phyloP scores from a whole-genome alignment of 495 filamentous ascomycete species.

The Staphylotrichum tortipilum region DNA sequence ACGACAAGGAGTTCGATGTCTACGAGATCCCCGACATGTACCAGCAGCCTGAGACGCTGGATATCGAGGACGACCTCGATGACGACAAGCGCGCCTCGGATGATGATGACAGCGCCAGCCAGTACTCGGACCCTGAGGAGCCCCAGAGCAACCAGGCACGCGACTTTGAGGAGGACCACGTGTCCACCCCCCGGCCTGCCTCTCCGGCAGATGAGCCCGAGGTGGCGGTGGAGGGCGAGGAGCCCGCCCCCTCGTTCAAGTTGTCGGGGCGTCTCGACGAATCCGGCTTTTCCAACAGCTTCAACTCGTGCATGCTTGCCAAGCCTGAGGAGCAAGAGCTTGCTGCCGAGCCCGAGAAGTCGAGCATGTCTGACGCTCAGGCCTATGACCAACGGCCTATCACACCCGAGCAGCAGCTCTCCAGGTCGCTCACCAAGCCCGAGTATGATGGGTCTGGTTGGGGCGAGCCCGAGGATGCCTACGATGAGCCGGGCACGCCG shows the following conservation, averaged over 20 bases:
- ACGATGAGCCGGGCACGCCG: constrained; percentile 66
- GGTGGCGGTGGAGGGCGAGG: not conserved
- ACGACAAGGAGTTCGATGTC: constrained; percentile 54
- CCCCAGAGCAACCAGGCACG: not conserved
- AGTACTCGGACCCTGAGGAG: constrained; percentile 19
- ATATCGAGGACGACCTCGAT: constrained; percentile 32
- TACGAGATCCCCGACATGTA: constrained; percentile 65
- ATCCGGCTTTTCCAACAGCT: constrained; percentile 30
- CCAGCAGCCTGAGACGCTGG: constrained; percentile 28
- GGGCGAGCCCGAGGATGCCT: constrained; percentile 44
- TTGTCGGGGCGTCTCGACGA: constrained; percentile 17
- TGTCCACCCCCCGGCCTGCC: constrained; percentile 39
- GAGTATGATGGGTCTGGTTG: constrained; percentile 50
- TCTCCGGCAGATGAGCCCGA: constrained; percentile 27
- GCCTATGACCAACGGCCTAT: constrained; percentile 48
- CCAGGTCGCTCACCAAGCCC: constrained; percentile 36
- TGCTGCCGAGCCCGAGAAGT: constrained; percentile 25
- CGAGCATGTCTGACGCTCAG: constrained; percentile 43
- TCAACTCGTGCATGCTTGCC: constrained; percentile 37
- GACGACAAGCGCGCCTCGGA: constrained; percentile 22
- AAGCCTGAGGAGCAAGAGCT: constrained; percentile 28
- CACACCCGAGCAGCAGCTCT: constrained; percentile 52
- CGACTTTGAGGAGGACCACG: constrained; percentile 19
- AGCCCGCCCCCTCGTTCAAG: constrained; percentile 4
- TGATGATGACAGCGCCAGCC: constrained; percentile 20